Percentiles rank a stretch among this genome's conserved stretches.
These are phyloP conservation scores for Hyphopichia pseudoburtonii DNA, from an alignment of 1,139 yeast species.

Conservation along the genomic window DNA sequence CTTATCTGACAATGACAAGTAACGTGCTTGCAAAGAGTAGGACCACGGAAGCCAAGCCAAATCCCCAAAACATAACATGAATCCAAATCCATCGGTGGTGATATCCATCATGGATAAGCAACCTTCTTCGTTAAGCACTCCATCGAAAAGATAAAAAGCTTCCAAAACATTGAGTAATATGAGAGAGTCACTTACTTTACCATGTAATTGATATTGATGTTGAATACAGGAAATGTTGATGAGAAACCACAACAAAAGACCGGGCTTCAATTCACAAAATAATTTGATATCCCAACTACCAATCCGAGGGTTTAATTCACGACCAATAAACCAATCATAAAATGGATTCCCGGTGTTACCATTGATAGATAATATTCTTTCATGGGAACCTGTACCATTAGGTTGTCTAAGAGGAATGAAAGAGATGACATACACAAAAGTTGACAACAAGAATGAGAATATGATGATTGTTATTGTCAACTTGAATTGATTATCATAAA, in stretches of 20 bases:
- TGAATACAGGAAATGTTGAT: constrained; percentile 80
- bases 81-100: constrained; percentile 95
- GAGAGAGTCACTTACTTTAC: constrained; percentile 70
- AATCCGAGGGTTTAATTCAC: constrained; percentile 90
- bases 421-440: constrained; percentile 65
- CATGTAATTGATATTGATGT: constrained; percentile 66
- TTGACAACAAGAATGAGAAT: constrained; percentile 64
- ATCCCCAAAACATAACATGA: constrained; percentile 94
- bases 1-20: constrained; percentile 57
- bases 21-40: constrained; percentile 83
- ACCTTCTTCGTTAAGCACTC: constrained; percentile 89
- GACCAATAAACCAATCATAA: constrained; percentile 96
- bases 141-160: constrained; percentile 83
- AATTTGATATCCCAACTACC: constrained; percentile 85
- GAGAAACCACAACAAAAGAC: constrained; percentile 81
- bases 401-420: constrained; percentile 54
- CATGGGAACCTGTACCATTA: constrained; percentile 58
- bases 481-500: constrained; percentile 68
- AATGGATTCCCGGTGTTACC: constrained; percentile 78
- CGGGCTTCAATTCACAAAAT: constrained; percentile 94
- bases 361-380: constrained; percentile 75
- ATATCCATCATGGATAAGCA: constrained; percentile 91
- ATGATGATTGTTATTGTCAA: constrained; percentile 62
- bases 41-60: constrained; percentile 93
- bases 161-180: constrained; percentile 68